Evolutionary conservation across 352 stramenopile genomes (phyloP).

Genomic region (Pythium aphanidermatum): DNA sequence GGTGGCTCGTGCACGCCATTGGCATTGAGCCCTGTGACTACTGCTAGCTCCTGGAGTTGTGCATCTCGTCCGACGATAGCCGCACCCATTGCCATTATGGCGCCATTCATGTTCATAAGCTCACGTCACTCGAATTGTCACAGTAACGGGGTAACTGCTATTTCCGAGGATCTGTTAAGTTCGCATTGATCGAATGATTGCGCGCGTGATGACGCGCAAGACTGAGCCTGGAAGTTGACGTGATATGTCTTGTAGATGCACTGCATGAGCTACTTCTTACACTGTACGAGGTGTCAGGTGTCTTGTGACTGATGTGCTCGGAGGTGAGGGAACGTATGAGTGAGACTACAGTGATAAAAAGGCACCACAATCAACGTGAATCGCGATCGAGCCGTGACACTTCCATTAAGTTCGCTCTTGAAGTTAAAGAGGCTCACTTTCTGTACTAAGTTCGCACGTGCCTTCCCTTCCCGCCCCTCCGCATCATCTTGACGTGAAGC

Average conservation of each 20-base stretch:
- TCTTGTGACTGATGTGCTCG: too few relatives aligned
- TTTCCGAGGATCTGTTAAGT: slow-evolving; percentile 6
- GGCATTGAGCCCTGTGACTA: slow-evolving; percentile 34
- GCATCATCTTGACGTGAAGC: slow-evolving; percentile 16
- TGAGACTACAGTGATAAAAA: too few relatives aligned
- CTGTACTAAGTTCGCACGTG: slow-evolving; percentile 15
- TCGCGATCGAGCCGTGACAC: too few relatives aligned
- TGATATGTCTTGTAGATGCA: too few relatives aligned
- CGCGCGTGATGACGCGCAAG: slow-evolving; percentile 13
- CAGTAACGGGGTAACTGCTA: neutral
- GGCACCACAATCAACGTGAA: too few relatives aligned
- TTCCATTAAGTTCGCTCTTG: slow-evolving; percentile 9
- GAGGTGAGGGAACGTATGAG: too few relatives aligned
- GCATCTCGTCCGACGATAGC: slow-evolving; percentile 48
- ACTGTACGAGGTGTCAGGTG: too few relatives aligned
- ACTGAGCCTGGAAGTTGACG: too few relatives aligned
- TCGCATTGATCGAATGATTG: slow-evolving; percentile 5
- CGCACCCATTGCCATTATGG: neutral
- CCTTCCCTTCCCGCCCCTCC: neutral
- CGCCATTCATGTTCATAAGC: slow-evolving; percentile 4
- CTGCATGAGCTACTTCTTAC: too few relatives aligned
- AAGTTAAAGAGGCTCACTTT: slow-evolving; percentile 11
- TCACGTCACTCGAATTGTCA: neutral
- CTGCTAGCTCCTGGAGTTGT: slow-evolving; percentile 42
- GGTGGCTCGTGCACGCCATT: slow-evolving; percentile 30